Evolutionary conservation across 768 basidiomycete genomes (phyloP).

Genomic region (Thelephora aurantiotincta): DNA sequence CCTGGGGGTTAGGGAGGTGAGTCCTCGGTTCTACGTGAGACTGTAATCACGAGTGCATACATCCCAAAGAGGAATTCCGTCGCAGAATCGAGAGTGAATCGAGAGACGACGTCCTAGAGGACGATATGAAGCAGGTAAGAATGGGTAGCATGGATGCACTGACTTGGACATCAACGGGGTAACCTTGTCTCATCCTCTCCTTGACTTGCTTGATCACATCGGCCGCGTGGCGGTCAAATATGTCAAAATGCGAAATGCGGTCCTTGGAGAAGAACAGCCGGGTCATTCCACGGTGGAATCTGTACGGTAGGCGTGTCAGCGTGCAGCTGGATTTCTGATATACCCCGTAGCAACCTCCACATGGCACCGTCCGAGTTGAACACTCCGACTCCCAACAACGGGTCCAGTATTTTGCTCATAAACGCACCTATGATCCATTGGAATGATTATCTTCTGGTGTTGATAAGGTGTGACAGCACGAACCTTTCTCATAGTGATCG

Average conservation of each 20-base stretch:
- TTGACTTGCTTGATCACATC: slow-evolving; percentile 20
- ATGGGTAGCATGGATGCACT: slow-evolving; percentile 1
- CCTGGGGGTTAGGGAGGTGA: slow-evolving; percentile 38
- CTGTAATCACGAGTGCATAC: slow-evolving; percentile 6
- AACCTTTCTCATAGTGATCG: not conserved
- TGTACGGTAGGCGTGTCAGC: slow-evolving; percentile 5
- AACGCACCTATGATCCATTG: not conserved
- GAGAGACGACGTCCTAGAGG: slow-evolving; percentile 21
- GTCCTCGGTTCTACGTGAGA: slow-evolving; percentile 45
- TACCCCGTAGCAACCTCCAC: slow-evolving; percentile 22
- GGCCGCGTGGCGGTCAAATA: slow-evolving; percentile 21
- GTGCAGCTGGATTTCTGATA: not conserved
- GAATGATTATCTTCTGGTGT: too few species aligned
- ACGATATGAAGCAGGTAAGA: not conserved
- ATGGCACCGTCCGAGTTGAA: slow-evolving; percentile 27
- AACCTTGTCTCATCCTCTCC: slow-evolving; percentile 19
- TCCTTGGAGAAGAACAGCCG: slow-evolving; percentile 27
- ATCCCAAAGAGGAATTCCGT: slow-evolving; percentile 32
- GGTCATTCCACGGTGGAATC: slow-evolving; percentile 29
- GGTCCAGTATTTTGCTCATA: not conserved
- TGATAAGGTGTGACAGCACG: not conserved
- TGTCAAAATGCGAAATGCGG: slow-evolving; percentile 25
- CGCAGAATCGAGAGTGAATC: slow-evolving; percentile 43
- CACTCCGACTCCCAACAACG: slow-evolving; percentile 19
- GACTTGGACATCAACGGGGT: slow-evolving; percentile 28